Percentiles rank a stretch among this genome's conserved stretches.
Evolutionary conservation across 2,329 filamentous ascomycete species (phyloP).

Genomic region (Fusarium acutatum): DNA sequence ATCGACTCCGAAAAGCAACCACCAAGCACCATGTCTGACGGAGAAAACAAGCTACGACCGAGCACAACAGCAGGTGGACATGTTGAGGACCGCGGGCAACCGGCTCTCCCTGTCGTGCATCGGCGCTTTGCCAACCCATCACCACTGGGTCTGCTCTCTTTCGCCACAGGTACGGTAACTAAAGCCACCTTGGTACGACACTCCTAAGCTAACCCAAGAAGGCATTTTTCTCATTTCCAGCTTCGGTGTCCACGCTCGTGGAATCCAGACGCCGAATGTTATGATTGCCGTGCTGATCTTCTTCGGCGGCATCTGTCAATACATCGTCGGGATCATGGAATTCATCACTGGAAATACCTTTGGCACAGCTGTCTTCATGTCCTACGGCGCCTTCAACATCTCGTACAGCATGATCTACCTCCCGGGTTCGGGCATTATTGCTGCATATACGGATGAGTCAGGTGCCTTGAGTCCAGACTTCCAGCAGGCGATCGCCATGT

Average conservation of each 20-base stretch:
- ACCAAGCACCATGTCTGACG: neutral
- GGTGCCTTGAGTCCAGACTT: constrained; percentile 13
- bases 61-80: constrained; percentile 1
- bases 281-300: constrained; percentile 25
- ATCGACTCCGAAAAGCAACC: neutral
- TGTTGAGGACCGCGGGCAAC: constrained; percentile 5
- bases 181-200: neutral
- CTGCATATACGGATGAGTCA: constrained; percentile 10
- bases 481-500: constrained; percentile 12
- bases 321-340: constrained; percentile 20
- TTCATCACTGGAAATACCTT: constrained; percentile 23
- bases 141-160: constrained; percentile 19
- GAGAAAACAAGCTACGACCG: constrained; percentile 2
- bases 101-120: constrained; percentile 6
- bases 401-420: constrained; percentile 27
- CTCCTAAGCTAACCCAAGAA: neutral
- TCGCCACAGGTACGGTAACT: constrained; percentile 14
- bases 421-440: constrained; percentile 18
- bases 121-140: constrained; percentile 15
- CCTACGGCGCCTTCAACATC: constrained; percentile 24
- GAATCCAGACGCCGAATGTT: constrained; percentile 23
- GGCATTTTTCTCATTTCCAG: constrained; percentile 25
- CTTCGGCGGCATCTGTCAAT: constrained; percentile 26
- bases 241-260: constrained; percentile 20
- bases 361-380: constrained; percentile 21